phyloP scores from a whole-genome alignment of 306 rosid species.

The Rosa multiflora region DNA sequence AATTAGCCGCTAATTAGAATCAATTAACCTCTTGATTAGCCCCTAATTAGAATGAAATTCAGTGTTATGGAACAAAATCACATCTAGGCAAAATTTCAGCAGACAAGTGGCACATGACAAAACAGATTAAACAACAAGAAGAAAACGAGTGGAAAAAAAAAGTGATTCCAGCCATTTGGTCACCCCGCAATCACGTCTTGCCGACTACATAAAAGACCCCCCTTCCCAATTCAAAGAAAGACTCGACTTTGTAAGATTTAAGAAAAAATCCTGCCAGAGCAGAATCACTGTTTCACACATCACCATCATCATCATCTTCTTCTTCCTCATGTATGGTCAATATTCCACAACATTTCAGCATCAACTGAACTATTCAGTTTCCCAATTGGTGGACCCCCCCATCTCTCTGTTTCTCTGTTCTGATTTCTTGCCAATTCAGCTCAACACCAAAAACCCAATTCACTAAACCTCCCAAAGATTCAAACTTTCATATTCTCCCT shows the following conservation, averaged over 20 bases:
- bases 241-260: neutral
- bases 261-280: neutral
- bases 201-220: neutral
- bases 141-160: no score
- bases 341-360: neutral
- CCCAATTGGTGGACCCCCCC: neutral
- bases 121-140: no score
- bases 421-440: neutral
- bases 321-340: slow-evolving; percentile 12
- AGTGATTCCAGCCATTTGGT: no score
- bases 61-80: no score
- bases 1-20: no score
- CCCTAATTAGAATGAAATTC: no score
- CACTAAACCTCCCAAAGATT: neutral
- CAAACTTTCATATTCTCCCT: neutral
- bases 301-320: slow-evolving; percentile 12
- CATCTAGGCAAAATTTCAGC: no score
- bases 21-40: no score
- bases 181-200: neutral
- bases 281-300: neutral
- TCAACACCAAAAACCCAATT: neutral
- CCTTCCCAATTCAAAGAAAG: neutral
- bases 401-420: slow-evolving; percentile 6
- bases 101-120: no score
- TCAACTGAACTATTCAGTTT: neutral